Evolutionary conservation across 2,329 filamentous ascomycete species (phyloP).

Genomic region (Calonectria henricotiae): DNA sequence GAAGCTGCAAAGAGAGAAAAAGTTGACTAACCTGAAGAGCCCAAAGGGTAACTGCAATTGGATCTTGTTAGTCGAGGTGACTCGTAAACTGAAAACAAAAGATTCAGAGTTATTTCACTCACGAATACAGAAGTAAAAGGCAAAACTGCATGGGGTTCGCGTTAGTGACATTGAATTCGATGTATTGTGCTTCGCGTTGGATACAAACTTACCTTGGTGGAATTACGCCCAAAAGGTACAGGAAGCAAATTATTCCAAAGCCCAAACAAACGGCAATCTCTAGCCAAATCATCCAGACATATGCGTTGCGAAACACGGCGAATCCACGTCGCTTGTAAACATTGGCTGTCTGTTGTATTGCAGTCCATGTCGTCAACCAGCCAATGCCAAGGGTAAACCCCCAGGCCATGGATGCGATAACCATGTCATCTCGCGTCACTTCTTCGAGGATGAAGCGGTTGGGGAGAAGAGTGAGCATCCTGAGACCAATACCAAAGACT

Average conservation of each 20-base stretch:
- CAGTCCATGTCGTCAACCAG: conserved; percentile 58
- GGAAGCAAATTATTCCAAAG: conserved; percentile 58
- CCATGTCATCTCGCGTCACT: conserved; percentile 37
- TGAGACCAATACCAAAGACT: conserved; percentile 27
- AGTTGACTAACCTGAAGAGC: conserved; percentile 28
- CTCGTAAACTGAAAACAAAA: too few relatives aligned
- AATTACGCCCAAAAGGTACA: conserved; percentile 43
- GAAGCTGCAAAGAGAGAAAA: background rate
- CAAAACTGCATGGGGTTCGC: background rate
- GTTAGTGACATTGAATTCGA: background rate
- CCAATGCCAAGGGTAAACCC: conserved; percentile 60
- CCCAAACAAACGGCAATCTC: conserved; percentile 61
- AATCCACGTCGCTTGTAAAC: conserved; percentile 51
- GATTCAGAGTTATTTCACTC: background rate
- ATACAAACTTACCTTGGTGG: conserved; percentile 34
- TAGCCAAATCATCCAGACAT: conserved; percentile 66
- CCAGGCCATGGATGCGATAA: conserved; percentile 53
- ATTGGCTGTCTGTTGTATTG: conserved; percentile 56
- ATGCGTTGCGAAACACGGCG: conserved; percentile 57
- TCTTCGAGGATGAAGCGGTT: conserved; percentile 27
- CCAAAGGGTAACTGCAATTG: conserved; percentile 28
- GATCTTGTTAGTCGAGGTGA: background rate
- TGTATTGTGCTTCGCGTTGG: background rate
- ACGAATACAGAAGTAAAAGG: conserved; percentile 37
- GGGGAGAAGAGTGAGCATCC: conserved; percentile 35